Evolutionary conservation across 345 rosid species (phyloP), one percentile per base, ranked within the genome.

Genomic region (Citrus cavaleriei): DNA sequence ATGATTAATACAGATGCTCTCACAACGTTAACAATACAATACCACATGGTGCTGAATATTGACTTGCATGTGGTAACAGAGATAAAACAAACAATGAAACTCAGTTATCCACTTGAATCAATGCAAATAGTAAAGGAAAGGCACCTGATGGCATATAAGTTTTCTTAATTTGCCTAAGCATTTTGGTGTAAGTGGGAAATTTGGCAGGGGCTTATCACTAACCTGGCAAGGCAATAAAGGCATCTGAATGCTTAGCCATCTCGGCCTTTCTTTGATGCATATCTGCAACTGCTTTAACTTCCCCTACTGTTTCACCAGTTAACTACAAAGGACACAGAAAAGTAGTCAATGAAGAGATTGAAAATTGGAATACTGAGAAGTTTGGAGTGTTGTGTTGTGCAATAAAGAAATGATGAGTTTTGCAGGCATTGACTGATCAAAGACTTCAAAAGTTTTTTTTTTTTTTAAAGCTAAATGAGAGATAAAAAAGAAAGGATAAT

Each of bases 241-340:
- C 99, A 90, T 96, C 99, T 80, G 99, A 96, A 87, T 93, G 99
- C 92, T 93, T 96, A 79, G 99, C 97, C 98, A 96, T 96, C 93
- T 96, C 99, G 61, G 98, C 98, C 83, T 96, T 96, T 83, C 99
- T 91, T 89, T 96, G 98, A 81, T 96, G 99, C 99, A 96, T 96
- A 81, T 86, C 99, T 79, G 98, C 97, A 72, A 96, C 98, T 77
- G 99, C 99, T 89, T 93, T 96, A 87, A 96, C 98, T 88, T 96
- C 99, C 85, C 99, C 98, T 68, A 96, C 97, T 83, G 99, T 96
- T 87, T 90, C 97, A 82, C 99, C 99, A 89, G 99, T 96, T 87
- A 96, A 85, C 99, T 96, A 91, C 87, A 83, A 86, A 83, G 30
- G 73, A 76, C 73, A 83, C 84, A 83, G 77, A 27, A 73, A 82